phyloP scores from a whole-genome alignment of 108 stramenopile genomes.

The Schizochytrium sp. region DNA sequence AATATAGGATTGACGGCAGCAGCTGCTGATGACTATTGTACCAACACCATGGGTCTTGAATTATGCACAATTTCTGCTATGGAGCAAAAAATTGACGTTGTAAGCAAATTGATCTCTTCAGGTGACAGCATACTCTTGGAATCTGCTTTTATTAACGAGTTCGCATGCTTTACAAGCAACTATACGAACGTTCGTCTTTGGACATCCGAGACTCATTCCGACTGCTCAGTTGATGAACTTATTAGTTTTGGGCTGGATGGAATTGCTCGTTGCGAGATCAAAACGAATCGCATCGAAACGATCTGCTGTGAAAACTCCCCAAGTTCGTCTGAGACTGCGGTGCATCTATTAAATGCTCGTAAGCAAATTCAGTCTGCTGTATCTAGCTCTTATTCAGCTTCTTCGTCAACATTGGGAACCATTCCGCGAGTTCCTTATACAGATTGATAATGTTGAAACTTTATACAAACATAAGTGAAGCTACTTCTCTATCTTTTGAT shows the following conservation, averaged over 20 bases:
- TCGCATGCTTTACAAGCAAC: conserved; percentile 28
- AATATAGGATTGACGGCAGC: neutral
- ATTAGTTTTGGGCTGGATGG: neutral
- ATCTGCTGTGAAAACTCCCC: neutral
- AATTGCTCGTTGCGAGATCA: neutral
- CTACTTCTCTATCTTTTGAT: too few relatives aligned
- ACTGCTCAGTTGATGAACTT: neutral
- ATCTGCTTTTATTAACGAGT: neutral
- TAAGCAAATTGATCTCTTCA: neutral
- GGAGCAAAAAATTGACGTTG: neutral
- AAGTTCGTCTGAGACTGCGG: neutral
- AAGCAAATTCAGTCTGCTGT: neutral
- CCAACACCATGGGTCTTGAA: neutral
- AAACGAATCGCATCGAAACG: neutral
- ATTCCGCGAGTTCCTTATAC: too few relatives aligned
- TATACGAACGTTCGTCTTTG: neutral
- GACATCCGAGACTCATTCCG: neutral
- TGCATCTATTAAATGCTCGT: neutral
- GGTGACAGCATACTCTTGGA: neutral
- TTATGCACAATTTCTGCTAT: neutral
- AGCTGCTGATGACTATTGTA: conserved; percentile 27
- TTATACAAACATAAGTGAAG: too few relatives aligned
- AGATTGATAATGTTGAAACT: too few relatives aligned
- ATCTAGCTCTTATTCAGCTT: neutral
- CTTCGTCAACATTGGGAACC: neutral